Evolutionary conservation across 2,329 filamentous ascomycete species (phyloP), one percentile per base, ranked within the genome.

Genomic region (Fusarium temperatum): DNA sequence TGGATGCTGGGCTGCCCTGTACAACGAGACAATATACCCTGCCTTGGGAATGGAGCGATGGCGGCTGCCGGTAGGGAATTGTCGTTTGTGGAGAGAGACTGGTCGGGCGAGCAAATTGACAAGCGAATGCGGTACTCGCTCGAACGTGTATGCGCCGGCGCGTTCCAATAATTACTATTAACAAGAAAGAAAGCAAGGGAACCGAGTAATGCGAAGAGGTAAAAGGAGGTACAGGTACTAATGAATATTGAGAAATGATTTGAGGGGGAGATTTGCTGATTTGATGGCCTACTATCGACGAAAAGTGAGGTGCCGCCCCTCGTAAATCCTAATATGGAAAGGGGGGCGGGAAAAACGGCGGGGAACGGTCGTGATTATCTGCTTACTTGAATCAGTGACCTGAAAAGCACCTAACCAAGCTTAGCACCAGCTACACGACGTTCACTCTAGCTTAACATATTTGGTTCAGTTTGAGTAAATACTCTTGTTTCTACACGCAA

Each of bases 211-310:
- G 44, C 35, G 24, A 45, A 41, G 66, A 62, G 56, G 42, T 45
- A 68, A 63, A 66, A 69, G 70, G 47, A 68, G 57, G 28, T 50
- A 68, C 70, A 38, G 48, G 56, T 63, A 36, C 32, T 36, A 66
- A 48, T 55, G 70, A 70, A 60, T 62, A 54, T 56, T 47, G 55
- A 51, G 50, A 64, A 51, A 65, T 58, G 41, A 55, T 55, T 55
- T 51, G 57, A 62, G 61, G 66, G 66, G 70, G 70, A 73, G 60
- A 73, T 73, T 73, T 73, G 70, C 61, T 68, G 54, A 67, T 73
- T 67, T 70, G 66, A 60, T 56, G 48, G 66, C 62, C 54, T 62
- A 70, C 50, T 73, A 66, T 60, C 45, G 32, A 65, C 50, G 48
- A 60, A 72, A 72, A 47, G 67, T 44, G 26, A 68, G 66, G 58